Percentiles rank a stretch among this genome's conserved stretches.
Conservation (phyloP, 805 yeast species). For the Candida sithepensis region DNA sequence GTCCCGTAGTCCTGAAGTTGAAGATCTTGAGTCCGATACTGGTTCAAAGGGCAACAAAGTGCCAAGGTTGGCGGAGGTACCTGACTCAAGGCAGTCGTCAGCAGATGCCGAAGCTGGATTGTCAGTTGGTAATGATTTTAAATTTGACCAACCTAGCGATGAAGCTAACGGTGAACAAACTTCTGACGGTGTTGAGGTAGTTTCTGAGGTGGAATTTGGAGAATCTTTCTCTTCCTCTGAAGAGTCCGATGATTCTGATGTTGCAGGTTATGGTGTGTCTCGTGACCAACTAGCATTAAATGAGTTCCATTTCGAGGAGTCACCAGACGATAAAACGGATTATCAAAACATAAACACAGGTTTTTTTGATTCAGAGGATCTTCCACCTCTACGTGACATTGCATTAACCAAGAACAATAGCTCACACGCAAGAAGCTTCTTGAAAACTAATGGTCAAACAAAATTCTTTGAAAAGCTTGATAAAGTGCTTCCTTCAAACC, state of each 20-base stretch:
- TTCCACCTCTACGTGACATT: conserved; percentile 21
- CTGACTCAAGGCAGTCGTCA: not conserved
- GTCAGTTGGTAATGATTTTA: conserved; percentile 8
- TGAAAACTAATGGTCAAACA: conserved; percentile 59
- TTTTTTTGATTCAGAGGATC: conserved; percentile 12
- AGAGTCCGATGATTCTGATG: conserved; percentile 1
- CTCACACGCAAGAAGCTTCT: conserved; percentile 44
- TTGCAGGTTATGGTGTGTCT: not conserved
- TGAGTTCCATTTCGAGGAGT: conserved; percentile 6
- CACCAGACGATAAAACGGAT: conserved; percentile 4
- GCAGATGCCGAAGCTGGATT: conserved; percentile 6
- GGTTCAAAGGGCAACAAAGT: not conserved
- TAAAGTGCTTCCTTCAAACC: conserved; percentile 56
- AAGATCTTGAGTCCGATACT: not conserved
- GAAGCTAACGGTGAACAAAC: conserved; percentile 2
- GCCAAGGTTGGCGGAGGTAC: not conserved
- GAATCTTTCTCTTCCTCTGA: conserved; percentile 2
- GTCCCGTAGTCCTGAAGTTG: conserved; percentile 8
- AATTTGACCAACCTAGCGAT: not conserved
- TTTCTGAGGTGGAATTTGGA: conserved; percentile 3
- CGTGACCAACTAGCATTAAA: conserved; percentile 9
- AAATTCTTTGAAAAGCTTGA: conserved; percentile 46
- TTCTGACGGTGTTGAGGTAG: conserved; percentile 1
- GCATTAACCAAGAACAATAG: conserved; percentile 39
- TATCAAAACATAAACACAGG: conserved; percentile 2